Conservation (phyloP, 805 yeast genomes). For the Candida anglica region DNA sequence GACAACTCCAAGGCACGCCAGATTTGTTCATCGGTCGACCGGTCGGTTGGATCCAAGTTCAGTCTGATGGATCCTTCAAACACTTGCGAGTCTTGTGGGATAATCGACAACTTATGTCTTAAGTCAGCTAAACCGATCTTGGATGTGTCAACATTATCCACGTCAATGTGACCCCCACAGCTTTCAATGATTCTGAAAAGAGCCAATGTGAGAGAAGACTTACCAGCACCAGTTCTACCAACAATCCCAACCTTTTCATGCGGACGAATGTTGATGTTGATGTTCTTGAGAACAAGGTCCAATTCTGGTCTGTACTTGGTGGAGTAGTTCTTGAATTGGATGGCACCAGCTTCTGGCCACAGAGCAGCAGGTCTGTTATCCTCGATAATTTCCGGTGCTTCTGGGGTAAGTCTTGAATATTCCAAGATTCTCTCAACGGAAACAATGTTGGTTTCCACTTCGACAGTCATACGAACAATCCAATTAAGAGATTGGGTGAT, state of each 20-base stretch:
- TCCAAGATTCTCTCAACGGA: slow-evolving; percentile 94
- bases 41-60: slow-evolving; percentile 39
- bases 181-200: slow-evolving; percentile 42
- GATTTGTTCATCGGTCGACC: slow-evolving; percentile 33
- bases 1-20: slow-evolving; percentile 43
- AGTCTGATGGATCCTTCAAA: slow-evolving; percentile 40
- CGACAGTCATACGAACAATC: slow-evolving; percentile 99
- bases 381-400: slow-evolving; percentile 73
- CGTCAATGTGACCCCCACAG: slow-evolving; percentile 29
- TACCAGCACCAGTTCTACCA: slow-evolving; percentile 46
- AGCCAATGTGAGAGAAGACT: slow-evolving; percentile 41
- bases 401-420: slow-evolving; percentile 69
- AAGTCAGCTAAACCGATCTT: slow-evolving; percentile 38
- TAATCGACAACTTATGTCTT: slow-evolving; percentile 38
- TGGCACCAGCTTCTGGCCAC: slow-evolving; percentile 39
- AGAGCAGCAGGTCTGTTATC: slow-evolving; percentile 52
- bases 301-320: slow-evolving; percentile 43
- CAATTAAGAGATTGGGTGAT: slow-evolving; percentile 92
- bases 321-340: slow-evolving; percentile 34
- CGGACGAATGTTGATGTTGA: slow-evolving; percentile 32
- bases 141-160: slow-evolving; percentile 31
- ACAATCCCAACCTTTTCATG: slow-evolving; percentile 42
- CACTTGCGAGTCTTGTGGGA: slow-evolving; percentile 45
- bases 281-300: slow-evolving; percentile 39
- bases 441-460: slow-evolving; percentile 95